A percentile compares a stretch with the other conserved stretches of the same genome.
phyloP scores from a whole-genome alignment of 1,284 basidiomycete species.

The Gastroboletus turbinatus region DNA sequence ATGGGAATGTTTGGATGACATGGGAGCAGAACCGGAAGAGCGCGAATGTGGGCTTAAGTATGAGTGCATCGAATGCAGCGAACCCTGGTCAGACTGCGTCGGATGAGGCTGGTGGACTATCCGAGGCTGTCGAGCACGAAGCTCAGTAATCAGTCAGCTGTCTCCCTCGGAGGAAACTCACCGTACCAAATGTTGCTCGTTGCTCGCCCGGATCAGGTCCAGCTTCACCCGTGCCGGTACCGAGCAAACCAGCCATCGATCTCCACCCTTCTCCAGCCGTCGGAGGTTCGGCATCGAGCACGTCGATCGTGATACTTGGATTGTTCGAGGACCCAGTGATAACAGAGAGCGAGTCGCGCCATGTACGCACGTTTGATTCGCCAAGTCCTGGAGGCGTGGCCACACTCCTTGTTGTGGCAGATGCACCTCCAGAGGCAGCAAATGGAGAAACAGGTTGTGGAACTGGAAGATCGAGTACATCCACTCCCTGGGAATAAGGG shows the following conservation, averaged over 20 bases:
- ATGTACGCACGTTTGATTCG: constrained; percentile 38
- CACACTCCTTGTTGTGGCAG: constrained; percentile 30
- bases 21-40: constrained; percentile 51
- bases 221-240: constrained; percentile 21
- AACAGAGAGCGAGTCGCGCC: constrained; percentile 43
- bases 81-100: constrained; percentile 54
- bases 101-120: constrained; percentile 43
- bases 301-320: constrained; percentile 48
- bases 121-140: constrained; percentile 33
- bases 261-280: constrained; percentile 56
- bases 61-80: constrained; percentile 59
- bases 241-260: constrained; percentile 41
- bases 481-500: constrained; percentile 33
- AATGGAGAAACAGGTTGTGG: constrained; percentile 54
- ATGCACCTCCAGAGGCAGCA: constrained; percentile 35
- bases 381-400: constrained; percentile 53
- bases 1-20: constrained; percentile 39
- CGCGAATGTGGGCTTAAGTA: constrained; percentile 45
- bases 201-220: constrained; percentile 35
- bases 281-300: constrained; percentile 66
- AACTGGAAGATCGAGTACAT: constrained; percentile 61
- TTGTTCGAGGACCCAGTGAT: constrained; percentile 35
- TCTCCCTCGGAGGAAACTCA: constrained; percentile 35
- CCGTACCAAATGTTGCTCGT: constrained; percentile 59
- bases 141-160: constrained; percentile 15